Evolutionary conservation across 306 rosid genomes (phyloP).

Genomic region (Pachyrhizus erosus): DNA sequence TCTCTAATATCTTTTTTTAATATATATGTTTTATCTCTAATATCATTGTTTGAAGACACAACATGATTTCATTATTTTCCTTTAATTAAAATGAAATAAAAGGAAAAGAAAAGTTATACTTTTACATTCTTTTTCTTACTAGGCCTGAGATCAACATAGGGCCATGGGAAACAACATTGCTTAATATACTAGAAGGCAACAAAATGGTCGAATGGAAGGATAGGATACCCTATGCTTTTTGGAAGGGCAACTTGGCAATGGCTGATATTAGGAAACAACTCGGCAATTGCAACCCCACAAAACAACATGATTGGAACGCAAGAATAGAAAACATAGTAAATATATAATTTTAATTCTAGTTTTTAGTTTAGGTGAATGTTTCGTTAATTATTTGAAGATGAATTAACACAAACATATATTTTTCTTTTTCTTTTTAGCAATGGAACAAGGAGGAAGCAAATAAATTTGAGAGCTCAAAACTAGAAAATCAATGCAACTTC

Average conservation of each 20-base stretch:
- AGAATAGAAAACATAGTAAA: conserved; percentile 46
- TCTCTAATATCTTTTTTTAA: not conserved
- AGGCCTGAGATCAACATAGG: conserved; percentile 57
- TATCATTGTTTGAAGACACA: not conserved
- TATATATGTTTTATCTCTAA: not conserved
- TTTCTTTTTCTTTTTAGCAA: conserved; percentile 30
- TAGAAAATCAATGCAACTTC: conserved; percentile 58
- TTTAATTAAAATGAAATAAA: not conserved
- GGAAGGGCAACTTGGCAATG: conserved; percentile 57
- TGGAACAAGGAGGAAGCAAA: conserved; percentile 41
- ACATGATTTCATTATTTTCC: not conserved
- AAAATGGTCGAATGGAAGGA: conserved; percentile 48
- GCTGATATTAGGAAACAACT: conserved; percentile 37
- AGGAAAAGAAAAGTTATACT: not conserved
- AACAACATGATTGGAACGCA: conserved; percentile 50
- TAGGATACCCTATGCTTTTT: conserved; percentile 58
- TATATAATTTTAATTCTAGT: not conserved
- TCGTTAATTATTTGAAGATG: not conserved
- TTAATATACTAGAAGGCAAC: conserved; percentile 47
- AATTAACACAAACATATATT: not conserved
- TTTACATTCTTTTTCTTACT: not conserved
- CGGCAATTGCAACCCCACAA: conserved; percentile 47
- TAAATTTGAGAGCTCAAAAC: conserved; percentile 41
- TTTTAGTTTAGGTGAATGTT: not conserved
- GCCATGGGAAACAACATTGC: conserved; percentile 50